phyloP scores from a whole-genome alignment of 164 flowering plant species.

The Berberis vulgaris region DNA sequence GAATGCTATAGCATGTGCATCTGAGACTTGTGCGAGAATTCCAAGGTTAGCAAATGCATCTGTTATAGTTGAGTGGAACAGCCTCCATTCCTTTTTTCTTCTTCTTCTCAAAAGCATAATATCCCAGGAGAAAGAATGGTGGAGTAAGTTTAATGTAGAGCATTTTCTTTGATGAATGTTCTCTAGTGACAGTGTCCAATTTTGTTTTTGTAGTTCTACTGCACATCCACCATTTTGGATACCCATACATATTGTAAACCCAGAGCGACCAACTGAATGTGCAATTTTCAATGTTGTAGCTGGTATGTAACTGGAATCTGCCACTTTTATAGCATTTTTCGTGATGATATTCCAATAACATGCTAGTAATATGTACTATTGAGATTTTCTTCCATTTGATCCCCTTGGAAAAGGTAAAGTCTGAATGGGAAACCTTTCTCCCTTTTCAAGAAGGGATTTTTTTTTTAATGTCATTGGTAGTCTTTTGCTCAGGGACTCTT shows the following conservation, averaged over 20 bases:
- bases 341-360: too few relatives aligned
- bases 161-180: not conserved
- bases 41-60: conserved; percentile 57
- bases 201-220: conserved; percentile 49
- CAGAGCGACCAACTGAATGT: conserved; percentile 97
- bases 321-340: not conserved
- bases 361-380: too few relatives aligned
- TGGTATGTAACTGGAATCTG: conserved; percentile 33
- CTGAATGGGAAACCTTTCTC: too few relatives aligned
- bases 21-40: conserved; percentile 98
- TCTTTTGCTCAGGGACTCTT: too few relatives aligned
- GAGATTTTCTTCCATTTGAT: too few relatives aligned
- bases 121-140: not conserved
- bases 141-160: not conserved
- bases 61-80: not conserved
- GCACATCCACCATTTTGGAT: conserved; percentile 97
- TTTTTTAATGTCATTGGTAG: too few relatives aligned
- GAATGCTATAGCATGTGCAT: conserved; percentile 94
- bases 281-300: conserved; percentile 88
- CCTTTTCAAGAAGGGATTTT: too few relatives aligned
- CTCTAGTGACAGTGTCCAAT: not conserved
- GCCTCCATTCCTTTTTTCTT: not conserved
- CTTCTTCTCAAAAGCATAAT: not conserved
- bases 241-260: conserved; percentile 91
- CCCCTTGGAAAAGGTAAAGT: too few relatives aligned